These are phyloP conservation scores for Phytophthora lateralis DNA, from an alignment of 352 stramenopile genomes.

Conservation along the genomic window DNA sequence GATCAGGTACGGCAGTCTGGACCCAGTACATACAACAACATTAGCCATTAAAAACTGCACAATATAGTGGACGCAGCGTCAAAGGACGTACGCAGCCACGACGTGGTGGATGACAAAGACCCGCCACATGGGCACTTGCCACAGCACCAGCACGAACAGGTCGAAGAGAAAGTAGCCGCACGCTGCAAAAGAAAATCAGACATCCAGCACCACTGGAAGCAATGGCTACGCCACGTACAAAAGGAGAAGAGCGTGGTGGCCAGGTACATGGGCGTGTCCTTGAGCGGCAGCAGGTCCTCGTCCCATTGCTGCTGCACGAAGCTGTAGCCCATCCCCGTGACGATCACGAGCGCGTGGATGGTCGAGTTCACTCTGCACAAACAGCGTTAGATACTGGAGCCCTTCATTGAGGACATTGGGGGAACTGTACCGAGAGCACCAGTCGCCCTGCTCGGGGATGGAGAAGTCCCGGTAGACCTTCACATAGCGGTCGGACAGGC, in stretches of 20 bases:
- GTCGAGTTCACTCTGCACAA: constrained; percentile 74
- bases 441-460: constrained; percentile 71
- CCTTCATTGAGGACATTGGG: background rate
- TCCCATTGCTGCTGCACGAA: constrained; percentile 69
- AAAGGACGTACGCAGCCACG: constrained; percentile 67
- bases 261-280: constrained; percentile 47
- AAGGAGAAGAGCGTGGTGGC: constrained; percentile 77
- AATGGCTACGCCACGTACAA: constrained; percentile 46
- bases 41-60: background rate
- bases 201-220: background rate
- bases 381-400: constrained; percentile 7
- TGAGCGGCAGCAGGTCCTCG: constrained; percentile 56
- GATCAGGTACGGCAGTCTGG: constrained; percentile 81
- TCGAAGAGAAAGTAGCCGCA: constrained; percentile 88
- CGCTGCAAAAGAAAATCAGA: constrained; percentile 39
- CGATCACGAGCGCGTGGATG: constrained; percentile 74
- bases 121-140: constrained; percentile 73
- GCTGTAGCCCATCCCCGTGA: constrained; percentile 67
- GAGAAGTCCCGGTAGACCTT: constrained; percentile 77
- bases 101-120: constrained; percentile 86
- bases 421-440: constrained; percentile 69
- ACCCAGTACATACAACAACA: constrained; percentile 2
- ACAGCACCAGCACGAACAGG: constrained; percentile 72
- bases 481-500: constrained; percentile 61
- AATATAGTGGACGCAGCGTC: background rate